These are phyloP conservation scores for Epicoccum sorghinum DNA, from an alignment of 2,329 filamentous ascomycete genomes.

Conservation along the genomic window DNA sequence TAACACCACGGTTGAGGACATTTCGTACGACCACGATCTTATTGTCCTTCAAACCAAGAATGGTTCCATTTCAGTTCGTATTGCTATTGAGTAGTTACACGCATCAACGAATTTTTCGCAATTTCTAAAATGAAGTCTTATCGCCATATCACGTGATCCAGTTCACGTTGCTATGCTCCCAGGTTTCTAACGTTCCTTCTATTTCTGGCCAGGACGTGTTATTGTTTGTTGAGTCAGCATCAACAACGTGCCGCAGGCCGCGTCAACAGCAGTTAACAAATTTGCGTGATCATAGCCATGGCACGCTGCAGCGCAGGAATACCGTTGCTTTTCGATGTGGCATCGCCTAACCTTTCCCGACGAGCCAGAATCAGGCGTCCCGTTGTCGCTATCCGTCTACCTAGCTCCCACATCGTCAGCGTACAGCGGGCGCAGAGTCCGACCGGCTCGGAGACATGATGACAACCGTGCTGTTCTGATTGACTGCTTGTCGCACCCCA, in stretches of 20 bases:
- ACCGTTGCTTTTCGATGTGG: background rate
- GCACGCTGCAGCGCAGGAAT: background rate
- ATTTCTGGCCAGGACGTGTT: too few relatives aligned
- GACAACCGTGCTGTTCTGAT: background rate
- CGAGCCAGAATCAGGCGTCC: background rate
- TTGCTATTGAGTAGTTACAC: constrained; percentile 28
- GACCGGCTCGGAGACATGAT: background rate
- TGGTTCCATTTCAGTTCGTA: constrained; percentile 31
- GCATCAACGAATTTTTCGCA: background rate
- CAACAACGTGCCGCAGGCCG: background rate
- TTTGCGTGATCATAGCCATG: background rate
- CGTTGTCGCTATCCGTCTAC: background rate
- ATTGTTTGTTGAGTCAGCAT: background rate
- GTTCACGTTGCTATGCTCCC: background rate
- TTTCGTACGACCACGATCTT: constrained; percentile 33
- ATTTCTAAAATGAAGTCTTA: background rate
- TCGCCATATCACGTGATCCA: background rate
- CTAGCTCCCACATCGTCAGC: background rate
- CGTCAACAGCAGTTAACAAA: too few relatives aligned
- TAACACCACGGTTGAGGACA: constrained; percentile 32
- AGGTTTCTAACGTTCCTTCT: too few relatives aligned
- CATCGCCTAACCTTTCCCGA: background rate
- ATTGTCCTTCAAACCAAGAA: constrained; percentile 35
- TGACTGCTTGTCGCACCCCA: background rate
- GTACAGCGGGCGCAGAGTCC: background rate